phyloP scores from a whole-genome alignment of 1,139 yeast species.

The Lodderomyces parapsilosis region DNA sequence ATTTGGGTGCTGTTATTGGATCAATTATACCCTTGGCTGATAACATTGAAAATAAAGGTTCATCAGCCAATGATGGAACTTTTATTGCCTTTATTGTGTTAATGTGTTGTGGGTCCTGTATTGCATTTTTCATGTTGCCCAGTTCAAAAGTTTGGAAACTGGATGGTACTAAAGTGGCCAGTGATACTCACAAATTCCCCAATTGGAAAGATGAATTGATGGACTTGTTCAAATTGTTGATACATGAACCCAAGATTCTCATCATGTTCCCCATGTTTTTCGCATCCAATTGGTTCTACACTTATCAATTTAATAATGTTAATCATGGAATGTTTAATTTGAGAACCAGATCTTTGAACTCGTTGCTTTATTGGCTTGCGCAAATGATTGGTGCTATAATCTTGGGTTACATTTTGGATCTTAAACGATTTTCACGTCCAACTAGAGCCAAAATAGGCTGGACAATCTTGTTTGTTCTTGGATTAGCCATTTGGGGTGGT shows the following conservation, averaged over 20 bases:
- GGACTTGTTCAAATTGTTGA: slow-evolving; percentile 40
- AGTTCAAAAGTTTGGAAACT: slow-evolving; percentile 48
- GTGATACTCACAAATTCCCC: slow-evolving; percentile 39
- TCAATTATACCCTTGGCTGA: slow-evolving; percentile 55
- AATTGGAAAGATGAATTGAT: slow-evolving; percentile 46
- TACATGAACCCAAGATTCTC: slow-evolving; percentile 45
- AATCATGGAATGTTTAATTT: slow-evolving; percentile 57
- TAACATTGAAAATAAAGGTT: slow-evolving; percentile 36
- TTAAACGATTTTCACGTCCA: slow-evolving; percentile 38
- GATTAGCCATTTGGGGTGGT: slow-evolving; percentile 62
- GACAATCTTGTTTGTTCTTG: slow-evolving; percentile 36
- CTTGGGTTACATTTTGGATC: slow-evolving; percentile 50
- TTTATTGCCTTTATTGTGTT: slow-evolving; percentile 57
- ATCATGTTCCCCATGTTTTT: slow-evolving; percentile 60
- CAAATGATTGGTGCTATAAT: slow-evolving; percentile 58
- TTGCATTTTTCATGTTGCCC: slow-evolving; percentile 52
- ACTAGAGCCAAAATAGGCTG: slow-evolving; percentile 50
- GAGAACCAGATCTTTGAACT: slow-evolving; percentile 60
- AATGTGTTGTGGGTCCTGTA: slow-evolving; percentile 47
- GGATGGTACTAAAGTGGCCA: slow-evolving; percentile 51
- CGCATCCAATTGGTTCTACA: slow-evolving; percentile 64
- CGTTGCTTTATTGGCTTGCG: slow-evolving; percentile 58
- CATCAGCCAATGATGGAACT: slow-evolving; percentile 52
- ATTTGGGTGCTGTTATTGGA: slow-evolving; percentile 63
- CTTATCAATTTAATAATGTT: slow-evolving; percentile 60